phyloP scores from a whole-genome alignment of 177 flowering plant species.

The Vitis hybrid region DNA sequence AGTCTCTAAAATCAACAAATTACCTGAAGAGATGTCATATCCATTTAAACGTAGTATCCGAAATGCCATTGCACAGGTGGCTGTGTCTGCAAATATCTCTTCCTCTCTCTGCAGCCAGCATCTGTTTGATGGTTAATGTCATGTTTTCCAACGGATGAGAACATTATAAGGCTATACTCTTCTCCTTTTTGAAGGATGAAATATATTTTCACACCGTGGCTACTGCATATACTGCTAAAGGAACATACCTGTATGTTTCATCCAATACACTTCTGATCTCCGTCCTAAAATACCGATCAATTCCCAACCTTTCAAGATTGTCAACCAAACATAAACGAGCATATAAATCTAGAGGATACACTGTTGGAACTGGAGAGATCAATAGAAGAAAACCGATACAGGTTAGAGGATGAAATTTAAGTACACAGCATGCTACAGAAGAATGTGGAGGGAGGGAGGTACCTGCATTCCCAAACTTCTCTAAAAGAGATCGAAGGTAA shows the following conservation, averaged over 20 bases:
- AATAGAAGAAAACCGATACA: slow-evolving; percentile 4
- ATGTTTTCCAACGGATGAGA: background rate
- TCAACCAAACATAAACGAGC: slow-evolving; percentile 64
- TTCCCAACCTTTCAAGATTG: slow-evolving; percentile 65
- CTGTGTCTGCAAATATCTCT: slow-evolving; percentile 54
- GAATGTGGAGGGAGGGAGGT: background rate
- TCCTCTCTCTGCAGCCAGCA: slow-evolving; percentile 73
- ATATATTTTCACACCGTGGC: background rate
- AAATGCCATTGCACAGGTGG: slow-evolving; percentile 77
- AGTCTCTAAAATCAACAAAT: background rate
- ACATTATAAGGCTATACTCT: background rate
- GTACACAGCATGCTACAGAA: background rate
- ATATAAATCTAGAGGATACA: slow-evolving; percentile 65
- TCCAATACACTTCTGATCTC: slow-evolving; percentile 64
- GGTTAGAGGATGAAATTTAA: background rate
- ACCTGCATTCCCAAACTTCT: slow-evolving; percentile 75
- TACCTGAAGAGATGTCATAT: slow-evolving; percentile 78
- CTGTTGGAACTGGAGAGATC: slow-evolving; percentile 67
- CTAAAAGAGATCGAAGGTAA: slow-evolving; percentile 53
- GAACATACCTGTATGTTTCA: slow-evolving; percentile 64
- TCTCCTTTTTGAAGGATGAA: too few relatives aligned
- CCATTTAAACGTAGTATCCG: slow-evolving; percentile 68
- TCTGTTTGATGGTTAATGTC: slow-evolving; percentile 33
- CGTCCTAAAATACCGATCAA: slow-evolving; percentile 58
- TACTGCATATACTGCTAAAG: background rate